Evolutionary conservation across 306 rosid species (phyloP).

Genomic region (Datisca glomerata): DNA sequence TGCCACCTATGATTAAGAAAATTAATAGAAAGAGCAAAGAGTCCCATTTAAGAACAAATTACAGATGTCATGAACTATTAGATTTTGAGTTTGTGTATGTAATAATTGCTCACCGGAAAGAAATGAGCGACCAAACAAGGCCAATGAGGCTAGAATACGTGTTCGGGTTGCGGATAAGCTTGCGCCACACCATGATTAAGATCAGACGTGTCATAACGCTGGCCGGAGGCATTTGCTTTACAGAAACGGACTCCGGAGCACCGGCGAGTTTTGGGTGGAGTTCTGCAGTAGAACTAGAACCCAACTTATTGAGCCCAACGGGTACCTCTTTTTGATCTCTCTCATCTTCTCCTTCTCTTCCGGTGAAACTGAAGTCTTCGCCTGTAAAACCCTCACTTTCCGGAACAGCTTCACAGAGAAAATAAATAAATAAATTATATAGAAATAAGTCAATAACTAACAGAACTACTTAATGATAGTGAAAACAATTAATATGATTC

Average conservation of each 20-base stretch:
- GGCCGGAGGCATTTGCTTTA: constrained; percentile 94
- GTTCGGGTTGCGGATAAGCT: constrained; percentile 95
- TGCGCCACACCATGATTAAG: constrained; percentile 95
- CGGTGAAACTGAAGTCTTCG: constrained; percentile 46
- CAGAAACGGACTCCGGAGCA: constrained; percentile 13
- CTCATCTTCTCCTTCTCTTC: constrained; percentile 29
- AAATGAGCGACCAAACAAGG: constrained; percentile 72
- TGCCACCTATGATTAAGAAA: constrained; percentile 48
- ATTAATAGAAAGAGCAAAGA: too few species aligned
- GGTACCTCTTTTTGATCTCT: constrained; percentile 44
- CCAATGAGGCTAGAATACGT: constrained; percentile 96
- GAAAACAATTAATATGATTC: too few species aligned
- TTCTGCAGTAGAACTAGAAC: constrained; percentile 70
- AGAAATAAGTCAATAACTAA: too few species aligned
- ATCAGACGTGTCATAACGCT: constrained; percentile 95
- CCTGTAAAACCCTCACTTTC: constrained; percentile 39
- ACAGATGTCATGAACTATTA: too few species aligned
- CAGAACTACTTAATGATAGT: too few species aligned
- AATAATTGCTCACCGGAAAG: constrained; percentile 45
- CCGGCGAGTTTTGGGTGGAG: constrained; percentile 45
- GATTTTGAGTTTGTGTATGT: background rate
- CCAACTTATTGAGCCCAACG: constrained; percentile 45
- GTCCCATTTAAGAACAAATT: too few species aligned
- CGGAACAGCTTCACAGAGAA: constrained; percentile 13
- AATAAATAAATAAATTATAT: too few species aligned